Conservation (phyloP, 805 yeast genomes). For the Kuraishia piskuri region DNA sequence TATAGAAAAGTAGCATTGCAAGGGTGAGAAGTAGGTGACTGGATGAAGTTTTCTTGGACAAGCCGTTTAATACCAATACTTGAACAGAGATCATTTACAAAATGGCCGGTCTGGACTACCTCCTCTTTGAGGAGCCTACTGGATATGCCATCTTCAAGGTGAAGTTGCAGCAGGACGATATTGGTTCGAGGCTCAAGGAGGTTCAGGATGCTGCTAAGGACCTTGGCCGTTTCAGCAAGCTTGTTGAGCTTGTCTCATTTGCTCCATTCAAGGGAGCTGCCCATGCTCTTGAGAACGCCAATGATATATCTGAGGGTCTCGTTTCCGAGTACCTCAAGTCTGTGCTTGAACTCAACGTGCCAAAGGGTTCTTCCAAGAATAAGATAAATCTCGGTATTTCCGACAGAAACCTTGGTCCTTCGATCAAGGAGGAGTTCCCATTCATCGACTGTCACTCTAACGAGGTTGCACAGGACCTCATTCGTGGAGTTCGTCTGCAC, state of each 20-base stretch:
- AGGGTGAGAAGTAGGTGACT: background rate
- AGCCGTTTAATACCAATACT: background rate
- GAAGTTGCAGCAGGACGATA: constrained; percentile 85
- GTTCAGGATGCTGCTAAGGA: constrained; percentile 89
- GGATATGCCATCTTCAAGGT: constrained; percentile 97
- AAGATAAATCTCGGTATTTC: constrained; percentile 78
- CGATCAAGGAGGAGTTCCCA: constrained; percentile 87
- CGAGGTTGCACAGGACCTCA: constrained; percentile 88
- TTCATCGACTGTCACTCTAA: constrained; percentile 83
- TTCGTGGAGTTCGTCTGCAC: constrained; percentile 90
- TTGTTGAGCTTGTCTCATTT: constrained; percentile 88
- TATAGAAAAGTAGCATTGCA: background rate
- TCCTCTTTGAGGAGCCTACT: constrained; percentile 96
- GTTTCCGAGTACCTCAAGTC: constrained; percentile 89
- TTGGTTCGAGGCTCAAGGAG: constrained; percentile 86
- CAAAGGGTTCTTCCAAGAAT: constrained; percentile 62
- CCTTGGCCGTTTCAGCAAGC: constrained; percentile 78
- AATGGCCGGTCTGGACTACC: constrained; percentile 77
- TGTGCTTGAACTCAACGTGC: constrained; percentile 83
- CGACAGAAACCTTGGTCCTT: constrained; percentile 93
- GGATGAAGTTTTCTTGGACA: background rate
- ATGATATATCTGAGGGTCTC: constrained; percentile 94
- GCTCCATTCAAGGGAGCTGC: constrained; percentile 99
- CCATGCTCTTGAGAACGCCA: constrained; percentile 96
- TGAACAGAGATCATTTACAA: constrained; percentile 1